Conservation (phyloP, 768 basidiomycete species). For the Suillus occidentalis region DNA sequence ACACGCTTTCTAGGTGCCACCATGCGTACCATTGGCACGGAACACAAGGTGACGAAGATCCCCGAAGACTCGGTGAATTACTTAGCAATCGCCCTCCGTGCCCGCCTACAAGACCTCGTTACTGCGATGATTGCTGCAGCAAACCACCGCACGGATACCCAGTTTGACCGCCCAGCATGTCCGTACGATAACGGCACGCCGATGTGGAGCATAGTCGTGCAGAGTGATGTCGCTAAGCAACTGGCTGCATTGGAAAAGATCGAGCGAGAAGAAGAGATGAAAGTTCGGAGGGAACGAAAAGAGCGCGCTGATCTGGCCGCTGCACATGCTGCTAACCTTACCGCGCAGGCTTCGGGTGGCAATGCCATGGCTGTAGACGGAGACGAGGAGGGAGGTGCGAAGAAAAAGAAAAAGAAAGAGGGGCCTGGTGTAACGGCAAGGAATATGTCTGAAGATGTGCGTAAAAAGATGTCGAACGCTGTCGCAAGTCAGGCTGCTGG, state of each 20-base stretch:
- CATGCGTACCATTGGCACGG: slow-evolving; percentile 65
- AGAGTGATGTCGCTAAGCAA: slow-evolving; percentile 80
- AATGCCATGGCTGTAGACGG: slow-evolving; percentile 36
- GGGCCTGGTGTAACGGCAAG: slow-evolving; percentile 81
- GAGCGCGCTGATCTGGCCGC: slow-evolving; percentile 73
- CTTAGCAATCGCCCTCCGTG: slow-evolving; percentile 74
- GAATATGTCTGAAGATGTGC: slow-evolving; percentile 89
- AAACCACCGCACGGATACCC: slow-evolving; percentile 67
- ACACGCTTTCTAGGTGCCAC: slow-evolving; percentile 60
- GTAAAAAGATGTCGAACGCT: slow-evolving; percentile 90
- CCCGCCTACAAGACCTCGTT: slow-evolving; percentile 69
- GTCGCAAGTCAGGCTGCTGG: slow-evolving; percentile 90
- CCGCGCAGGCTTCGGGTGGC: slow-evolving; percentile 51
- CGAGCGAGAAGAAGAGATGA: slow-evolving; percentile 83
- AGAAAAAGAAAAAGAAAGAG: slow-evolving; percentile 80
- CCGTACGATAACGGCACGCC: slow-evolving; percentile 65
- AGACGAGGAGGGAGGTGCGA: slow-evolving; percentile 61
- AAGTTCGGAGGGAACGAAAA: slow-evolving; percentile 72
- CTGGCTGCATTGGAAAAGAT: slow-evolving; percentile 70
- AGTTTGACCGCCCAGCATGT: slow-evolving; percentile 67
- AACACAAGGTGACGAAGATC: slow-evolving; percentile 66
- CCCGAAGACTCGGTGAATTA: slow-evolving; percentile 77
- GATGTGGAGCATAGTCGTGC: slow-evolving; percentile 81
- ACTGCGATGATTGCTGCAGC: slow-evolving; percentile 67
- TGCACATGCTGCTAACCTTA: slow-evolving; percentile 63